Base-by-base conservation (phyloP, 2,329 filamentous ascomycete species). In the Colletotrichum tropicale region DNA sequence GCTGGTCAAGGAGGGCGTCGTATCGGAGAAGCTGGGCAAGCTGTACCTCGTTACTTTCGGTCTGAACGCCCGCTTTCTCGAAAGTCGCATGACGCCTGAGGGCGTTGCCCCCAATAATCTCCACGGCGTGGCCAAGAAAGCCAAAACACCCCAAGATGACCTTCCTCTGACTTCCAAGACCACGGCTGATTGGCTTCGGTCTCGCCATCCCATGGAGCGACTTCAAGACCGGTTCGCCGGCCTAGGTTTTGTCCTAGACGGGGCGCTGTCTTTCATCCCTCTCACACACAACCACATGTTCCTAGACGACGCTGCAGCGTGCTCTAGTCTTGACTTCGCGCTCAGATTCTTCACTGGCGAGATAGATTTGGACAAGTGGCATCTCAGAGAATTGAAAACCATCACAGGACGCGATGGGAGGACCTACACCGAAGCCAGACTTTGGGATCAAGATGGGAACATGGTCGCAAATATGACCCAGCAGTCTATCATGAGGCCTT, bases 271-370 rank as follows among this genome's bases (percentile, higher is more conserved):
- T 0, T 89, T 89, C 48, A 38, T 86, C 2, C 87, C 88, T 0
- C 76, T 90, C 66, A 81, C 80, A 2, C 87, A 88, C 67, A 83
- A 80, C 66, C 82, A 87, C 12, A 78, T 84, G 81, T 87, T 83
- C 78, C 82, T 89, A 48, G 84, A 86, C 3, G 87, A 90, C 48
- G 82, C 82, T 0, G 83, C 77, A 8, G 87, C 88, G 3, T 88
- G 85, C 67, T 86, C 85, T 3, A 86, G 84, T 12, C 78, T 90
- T n/a, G 88, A 90, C 77, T 90, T 90, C 79, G 85, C 89, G 5
- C 72, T 90, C 71, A 81, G 88, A 1, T 77, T 88, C 8, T 87
- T 88, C 74, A 80, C 79, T 2, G 83, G 81, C 1, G 82, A 84
- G 0, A 71, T 87, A 1, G 82, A 88, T 67, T 10, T 89, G 56